Evolutionary conservation across 2,329 filamentous ascomycete species (phyloP).

Genomic region (Coniochaeta hoffmannii): DNA sequence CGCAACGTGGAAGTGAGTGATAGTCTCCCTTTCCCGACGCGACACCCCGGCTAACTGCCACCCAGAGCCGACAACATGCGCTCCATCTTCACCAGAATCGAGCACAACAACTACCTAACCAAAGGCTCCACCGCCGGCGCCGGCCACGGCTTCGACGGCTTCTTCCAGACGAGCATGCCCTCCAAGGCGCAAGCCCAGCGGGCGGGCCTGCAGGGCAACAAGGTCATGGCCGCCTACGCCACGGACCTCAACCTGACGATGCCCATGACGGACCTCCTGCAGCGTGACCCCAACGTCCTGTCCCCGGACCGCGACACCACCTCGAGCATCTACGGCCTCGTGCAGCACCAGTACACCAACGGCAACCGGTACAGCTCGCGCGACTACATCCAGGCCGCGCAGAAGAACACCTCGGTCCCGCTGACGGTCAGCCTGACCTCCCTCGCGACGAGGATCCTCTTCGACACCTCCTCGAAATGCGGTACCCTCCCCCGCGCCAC

Average conservation of each 20-base stretch:
- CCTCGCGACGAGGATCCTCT: constrained; percentile 28
- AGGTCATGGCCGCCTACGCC: constrained; percentile 13
- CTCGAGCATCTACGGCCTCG: constrained; percentile 13
- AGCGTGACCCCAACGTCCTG: constrained; percentile 14
- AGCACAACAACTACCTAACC: constrained; percentile 17
- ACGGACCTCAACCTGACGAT: constrained; percentile 10
- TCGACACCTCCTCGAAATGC: constrained; percentile 21
- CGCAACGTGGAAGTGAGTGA: constrained; percentile 15
- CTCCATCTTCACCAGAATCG: constrained; percentile 15
- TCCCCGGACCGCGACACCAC: constrained; percentile 12
- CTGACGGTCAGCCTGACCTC: constrained; percentile 19
- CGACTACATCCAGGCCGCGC: constrained; percentile 19
- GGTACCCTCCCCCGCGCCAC: constrained; percentile 18
- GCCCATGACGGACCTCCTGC: constrained; percentile 15
- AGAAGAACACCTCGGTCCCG: constrained; percentile 13
- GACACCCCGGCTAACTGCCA: background rate
- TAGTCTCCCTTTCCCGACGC: background rate
- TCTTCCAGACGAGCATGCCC: constrained; percentile 17
- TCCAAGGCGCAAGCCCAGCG: constrained; percentile 9
- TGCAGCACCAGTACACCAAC: constrained; percentile 18
- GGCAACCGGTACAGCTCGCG: constrained; percentile 19
- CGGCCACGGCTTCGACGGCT: constrained; percentile 18
- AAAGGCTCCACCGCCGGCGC: constrained; percentile 6
- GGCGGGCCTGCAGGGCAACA: constrained; percentile 10
- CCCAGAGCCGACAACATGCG: constrained; percentile 16